A percentile compares a stretch with the other conserved stretches of the same genome.
phyloP scores from a whole-genome alignment of 1,284 basidiomycete genomes.

The Phylloporus sp. region DNA sequence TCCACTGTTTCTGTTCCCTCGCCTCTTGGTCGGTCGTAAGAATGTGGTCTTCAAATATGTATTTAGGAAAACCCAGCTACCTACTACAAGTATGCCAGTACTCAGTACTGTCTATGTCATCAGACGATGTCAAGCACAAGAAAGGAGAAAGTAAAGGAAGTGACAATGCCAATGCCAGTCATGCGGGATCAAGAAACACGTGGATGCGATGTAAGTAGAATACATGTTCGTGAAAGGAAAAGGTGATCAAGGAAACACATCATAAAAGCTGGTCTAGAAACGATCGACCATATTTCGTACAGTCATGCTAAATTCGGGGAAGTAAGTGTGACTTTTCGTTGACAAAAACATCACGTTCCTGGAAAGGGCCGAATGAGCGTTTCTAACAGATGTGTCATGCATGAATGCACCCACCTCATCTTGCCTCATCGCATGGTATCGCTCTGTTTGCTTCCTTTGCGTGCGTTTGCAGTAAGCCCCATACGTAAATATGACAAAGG shows the following conservation, averaged over 20 bases:
- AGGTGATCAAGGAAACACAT: not conserved
- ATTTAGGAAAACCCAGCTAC: slow-evolving; percentile 12
- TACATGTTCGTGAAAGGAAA: slow-evolving; percentile 3
- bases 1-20: no score
- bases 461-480: slow-evolving; percentile 19
- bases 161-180: slow-evolving; percentile 15
- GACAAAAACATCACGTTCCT: slow-evolving; percentile 17
- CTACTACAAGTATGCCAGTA: slow-evolving; percentile 21
- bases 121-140: not conserved
- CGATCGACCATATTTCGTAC: not conserved
- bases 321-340: slow-evolving; percentile 33
- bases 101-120: slow-evolving; percentile 15
- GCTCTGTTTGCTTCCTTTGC: slow-evolving; percentile 12
- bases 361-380: not conserved
- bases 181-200: slow-evolving; percentile 6
- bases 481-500: slow-evolving; percentile 42
- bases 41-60: no score
- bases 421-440: slow-evolving; percentile 1
- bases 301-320: slow-evolving; percentile 19
- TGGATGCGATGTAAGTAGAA: not conserved
- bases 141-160: not conserved
- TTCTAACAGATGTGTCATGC: not conserved
- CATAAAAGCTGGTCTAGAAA: not conserved
- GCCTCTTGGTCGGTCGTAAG: no score
- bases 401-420: slow-evolving; percentile 18